Evolutionary conservation across 768 basidiomycete species (phyloP), one percentile per base, ranked within the genome.

Genomic region (Rhodocollybia butyracea): DNA sequence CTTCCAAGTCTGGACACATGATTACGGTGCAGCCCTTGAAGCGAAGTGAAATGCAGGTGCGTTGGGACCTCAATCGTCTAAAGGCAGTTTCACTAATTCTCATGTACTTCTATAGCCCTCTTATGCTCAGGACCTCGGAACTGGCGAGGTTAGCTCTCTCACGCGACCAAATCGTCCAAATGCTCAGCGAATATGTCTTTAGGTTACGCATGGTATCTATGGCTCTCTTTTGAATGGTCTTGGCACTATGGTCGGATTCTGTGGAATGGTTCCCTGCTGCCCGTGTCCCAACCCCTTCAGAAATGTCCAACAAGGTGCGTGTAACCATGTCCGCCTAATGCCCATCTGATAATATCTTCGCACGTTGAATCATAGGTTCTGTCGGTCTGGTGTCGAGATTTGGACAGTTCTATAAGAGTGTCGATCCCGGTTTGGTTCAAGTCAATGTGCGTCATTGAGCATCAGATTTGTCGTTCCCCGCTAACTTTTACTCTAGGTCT

Each of bases 321-420:
- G 15, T 27, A 2, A 32, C 32, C 57, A 43, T 36, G 47, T 31
- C 51, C 22, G 12, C 51, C 46, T 52, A 19, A 30, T 51, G 24
- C 30, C 38, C 30, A 21, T 32, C 30, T 34, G 51, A 12, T 30
- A 65, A 59, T 60, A 62, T 65, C 50, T 71, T 31, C 59, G 30
- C 36, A 22, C 11, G 21, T 36, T 11, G 3, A 46, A 34, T 41
- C 52, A 45, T 63, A 91, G 91, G 93, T 27, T 86, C 86, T 54
- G 92, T 95, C 60, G 95, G 95, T 54, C 79, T 98, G 56, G 85
- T 98, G 65, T 86, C 90, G 32, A 87, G 94, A 56, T 98, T 98
- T 64, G 95, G 95, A 46, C 84, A 96, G 66, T 96, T 98, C 80
- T 96, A 96, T 84, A 93, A 90, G 72, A 87, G 91, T 7, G 93